Conservation (phyloP, 2,329 filamentous ascomycete species). For the Paraconiothyrium brasiliense region DNA sequence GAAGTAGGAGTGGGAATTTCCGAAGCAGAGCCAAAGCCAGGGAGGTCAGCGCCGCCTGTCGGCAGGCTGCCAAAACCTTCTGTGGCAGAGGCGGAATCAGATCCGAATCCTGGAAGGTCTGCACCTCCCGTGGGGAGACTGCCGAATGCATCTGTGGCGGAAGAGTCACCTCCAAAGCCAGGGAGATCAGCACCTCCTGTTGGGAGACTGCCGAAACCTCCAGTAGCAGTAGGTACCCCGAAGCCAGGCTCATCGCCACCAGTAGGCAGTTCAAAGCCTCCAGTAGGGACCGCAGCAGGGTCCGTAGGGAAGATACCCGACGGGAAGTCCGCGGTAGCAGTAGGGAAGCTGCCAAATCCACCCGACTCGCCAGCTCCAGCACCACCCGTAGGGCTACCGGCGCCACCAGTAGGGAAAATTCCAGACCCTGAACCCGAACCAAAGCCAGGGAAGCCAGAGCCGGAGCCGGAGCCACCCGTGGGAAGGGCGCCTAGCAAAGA, state of each 20-base stretch:
- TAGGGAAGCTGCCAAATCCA: conserved; percentile 5
- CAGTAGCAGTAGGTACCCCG: not conserved
- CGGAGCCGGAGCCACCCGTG: not conserved
- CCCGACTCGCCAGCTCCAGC: not conserved
- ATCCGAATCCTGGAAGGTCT: too few species aligned
- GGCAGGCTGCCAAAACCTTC: not conserved
- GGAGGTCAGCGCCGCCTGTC: not conserved
- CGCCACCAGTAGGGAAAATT: not conserved
- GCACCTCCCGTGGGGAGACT: too few species aligned
- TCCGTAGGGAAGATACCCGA: conserved; percentile 12
- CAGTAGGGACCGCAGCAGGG: conserved; percentile 7
- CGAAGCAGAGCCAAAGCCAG: not conserved
- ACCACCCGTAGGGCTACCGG: not conserved
- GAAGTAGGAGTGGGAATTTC: not conserved
- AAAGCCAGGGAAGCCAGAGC: conserved; percentile 1
- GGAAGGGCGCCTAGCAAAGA: conserved; percentile 2
- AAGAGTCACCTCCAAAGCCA: not conserved
- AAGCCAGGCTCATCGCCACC: not conserved
- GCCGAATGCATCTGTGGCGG: too few species aligned
- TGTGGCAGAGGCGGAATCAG: not conserved
- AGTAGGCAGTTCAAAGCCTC: not conserved
- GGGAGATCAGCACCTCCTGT: conserved; percentile 1
- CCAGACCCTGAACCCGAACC: conserved; percentile 2
- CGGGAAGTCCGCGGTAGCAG: not conserved
- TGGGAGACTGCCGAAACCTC: not conserved